Base-by-base conservation (phyloP, 139 green algal species). In the Dunaliella primolecta region DNA sequence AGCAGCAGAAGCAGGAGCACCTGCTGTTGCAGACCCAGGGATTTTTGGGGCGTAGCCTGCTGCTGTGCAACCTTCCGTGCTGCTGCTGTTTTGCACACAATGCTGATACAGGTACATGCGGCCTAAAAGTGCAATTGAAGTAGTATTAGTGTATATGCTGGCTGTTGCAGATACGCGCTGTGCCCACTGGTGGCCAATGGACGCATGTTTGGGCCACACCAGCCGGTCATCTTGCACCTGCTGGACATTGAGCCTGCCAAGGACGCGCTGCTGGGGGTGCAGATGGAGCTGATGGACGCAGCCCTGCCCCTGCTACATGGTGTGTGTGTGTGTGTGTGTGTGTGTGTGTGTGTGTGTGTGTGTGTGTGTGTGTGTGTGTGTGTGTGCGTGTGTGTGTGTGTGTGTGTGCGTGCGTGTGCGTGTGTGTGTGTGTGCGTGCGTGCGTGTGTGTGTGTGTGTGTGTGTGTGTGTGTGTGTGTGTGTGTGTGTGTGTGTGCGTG, bases 271-370 rank as follows among this genome's bases (percentile, higher is more conserved):
- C 84, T 98, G 75, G 96, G 96, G 21, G 94, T 99, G 29, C 87
- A 87, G 32, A 98, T 99, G 95, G 96, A 99, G 91, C 94, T 99
- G 1, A 84, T 98, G 2, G 96, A 99, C 81, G 89, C 95, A 25
- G 95, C 96, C 2, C 97, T 95, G 77, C 96, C 97, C 0, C 92
- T 99, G 30, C 89, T 99, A 46, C 34, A 95, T 46, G 94, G 95
- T 94, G 81, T 30, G 85, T 83, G 79, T 80, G 30, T 36, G 30
- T 38, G 11, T 36, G 70, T 35, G n/a, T 3, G 36, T 23, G n/a
- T 81, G 76, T 7, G 2, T 46, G n/a, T 81, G 24, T 33, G 24
- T 27, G 27, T 35, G 71, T 21, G 29, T 77, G 71, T 77, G 71
- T 31, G 71, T 32, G 27, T 31, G n/a, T 46, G n/a, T 30, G 36